Percentiles rank a stretch among this genome's conserved stretches.
Evolutionary conservation across 108 stramenopile species (phyloP).

Genomic region (Chaetoceros muelleri): DNA sequence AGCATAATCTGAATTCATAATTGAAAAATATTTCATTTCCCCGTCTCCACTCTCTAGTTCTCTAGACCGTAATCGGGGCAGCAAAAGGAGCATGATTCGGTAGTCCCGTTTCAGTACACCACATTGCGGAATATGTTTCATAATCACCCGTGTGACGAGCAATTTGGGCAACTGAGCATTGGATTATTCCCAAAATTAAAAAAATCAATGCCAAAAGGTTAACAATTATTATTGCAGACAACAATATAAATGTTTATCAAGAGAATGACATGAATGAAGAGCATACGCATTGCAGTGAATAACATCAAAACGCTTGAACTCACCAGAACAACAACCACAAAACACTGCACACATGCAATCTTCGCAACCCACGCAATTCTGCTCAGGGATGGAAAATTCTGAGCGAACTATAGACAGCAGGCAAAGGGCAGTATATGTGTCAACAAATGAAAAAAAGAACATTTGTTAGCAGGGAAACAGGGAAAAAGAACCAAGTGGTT

Average conservation of each 20-base stretch:
- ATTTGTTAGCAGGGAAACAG: no score
- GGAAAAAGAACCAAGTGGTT: no score
- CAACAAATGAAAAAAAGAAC: no score
- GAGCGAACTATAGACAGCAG: slow-evolving; percentile 16
- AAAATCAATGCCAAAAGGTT: no score
- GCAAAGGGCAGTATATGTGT: neutral
- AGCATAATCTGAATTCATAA: no score
- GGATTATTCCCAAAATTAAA: neutral
- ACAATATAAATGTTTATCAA: no score
- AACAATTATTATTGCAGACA: no score
- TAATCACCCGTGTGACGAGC: slow-evolving; percentile 80
- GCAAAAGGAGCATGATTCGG: slow-evolving; percentile 45
- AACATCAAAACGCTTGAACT: no score
- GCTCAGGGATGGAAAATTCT: slow-evolving; percentile 69
- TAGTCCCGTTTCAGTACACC: slow-evolving; percentile 60
- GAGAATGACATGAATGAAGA: no score
- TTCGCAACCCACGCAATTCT: slow-evolving; percentile 51
- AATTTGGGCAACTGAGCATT: slow-evolving; percentile 44
- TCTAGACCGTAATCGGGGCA: neutral
- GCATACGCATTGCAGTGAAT: no score
- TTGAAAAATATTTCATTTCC: no score
- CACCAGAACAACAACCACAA: slow-evolving; percentile 57
- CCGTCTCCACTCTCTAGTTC: no score
- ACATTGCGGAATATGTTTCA: slow-evolving; percentile 61
- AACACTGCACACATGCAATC: slow-evolving; percentile 58